These are phyloP conservation scores for Podospora comata DNA, from an alignment of 495 filamentous ascomycete genomes.

Conservation along the genomic window DNA sequence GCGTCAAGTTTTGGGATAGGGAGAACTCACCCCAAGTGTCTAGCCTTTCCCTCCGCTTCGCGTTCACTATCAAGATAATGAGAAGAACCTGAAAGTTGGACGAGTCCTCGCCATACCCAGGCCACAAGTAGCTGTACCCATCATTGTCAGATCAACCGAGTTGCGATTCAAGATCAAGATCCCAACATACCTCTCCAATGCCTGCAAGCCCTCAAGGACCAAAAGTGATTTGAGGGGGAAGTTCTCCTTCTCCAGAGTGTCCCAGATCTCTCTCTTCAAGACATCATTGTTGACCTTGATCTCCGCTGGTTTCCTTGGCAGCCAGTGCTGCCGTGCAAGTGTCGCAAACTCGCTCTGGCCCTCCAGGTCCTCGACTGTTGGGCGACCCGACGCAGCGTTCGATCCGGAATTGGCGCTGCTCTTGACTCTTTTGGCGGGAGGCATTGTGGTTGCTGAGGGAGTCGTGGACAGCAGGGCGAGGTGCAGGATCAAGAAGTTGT, in stretches of 20 bases:
- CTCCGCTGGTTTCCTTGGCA: constrained; percentile 57
- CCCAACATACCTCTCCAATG: constrained; percentile 70
- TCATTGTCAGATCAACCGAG: constrained; percentile 22
- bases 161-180: neutral
- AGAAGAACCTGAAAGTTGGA: constrained; percentile 89
- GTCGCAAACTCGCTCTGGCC: constrained; percentile 78
- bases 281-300: constrained; percentile 80
- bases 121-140: constrained; percentile 78
- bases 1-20: neutral
- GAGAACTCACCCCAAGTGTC: constrained; percentile 64
- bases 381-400: constrained; percentile 38
- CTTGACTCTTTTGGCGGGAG: constrained; percentile 48
- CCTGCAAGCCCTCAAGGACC: constrained; percentile 83
- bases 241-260: constrained; percentile 72
- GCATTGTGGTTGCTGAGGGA: constrained; percentile 33
- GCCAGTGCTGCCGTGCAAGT: constrained; percentile 82
- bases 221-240: constrained; percentile 77
- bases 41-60: constrained; percentile 82
- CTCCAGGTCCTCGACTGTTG: constrained; percentile 52
- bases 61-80: constrained; percentile 77
- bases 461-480: constrained; percentile 21
- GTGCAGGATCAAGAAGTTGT: constrained; percentile 8
- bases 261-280: constrained; percentile 88
- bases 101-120: constrained; percentile 81
- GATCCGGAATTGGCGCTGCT: constrained; percentile 40